phyloP scores from a whole-genome alignment of 331 rosid species.

The Malus hybrid region DNA sequence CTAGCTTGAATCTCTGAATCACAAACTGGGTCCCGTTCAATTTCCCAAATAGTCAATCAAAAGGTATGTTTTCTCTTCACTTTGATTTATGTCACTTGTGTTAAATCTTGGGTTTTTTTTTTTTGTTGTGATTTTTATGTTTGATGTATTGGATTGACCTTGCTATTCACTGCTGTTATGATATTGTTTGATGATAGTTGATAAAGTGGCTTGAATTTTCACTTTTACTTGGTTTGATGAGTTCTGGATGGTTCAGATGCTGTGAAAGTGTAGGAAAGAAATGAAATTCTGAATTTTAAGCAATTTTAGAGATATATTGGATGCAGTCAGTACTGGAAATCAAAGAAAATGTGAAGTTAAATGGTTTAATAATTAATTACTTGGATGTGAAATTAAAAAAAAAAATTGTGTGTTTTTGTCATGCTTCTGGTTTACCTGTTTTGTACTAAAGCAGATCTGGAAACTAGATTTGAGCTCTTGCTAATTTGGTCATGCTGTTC shows the following conservation, averaged over 20 bases:
- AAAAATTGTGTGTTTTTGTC: neutral
- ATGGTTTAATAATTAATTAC: neutral
- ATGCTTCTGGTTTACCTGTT: neutral
- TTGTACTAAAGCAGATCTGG: slow-evolving; percentile 2
- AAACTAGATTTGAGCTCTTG: neutral
- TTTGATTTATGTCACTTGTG: neutral
- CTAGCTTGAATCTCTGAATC: slow-evolving; percentile 14
- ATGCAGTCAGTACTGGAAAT: neutral
- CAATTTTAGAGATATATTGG: neutral
- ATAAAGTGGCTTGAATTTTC: neutral
- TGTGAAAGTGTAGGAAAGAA: neutral
- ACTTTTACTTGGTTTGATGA: neutral
- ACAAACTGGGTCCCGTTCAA: slow-evolving; percentile 4
- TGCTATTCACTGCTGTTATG: neutral
- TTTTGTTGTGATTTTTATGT: neutral
- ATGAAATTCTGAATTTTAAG: neutral
- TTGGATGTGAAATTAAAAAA: too few relatives aligned
- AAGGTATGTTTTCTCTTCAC: slow-evolving; percentile 21
- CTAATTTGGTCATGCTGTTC: neutral
- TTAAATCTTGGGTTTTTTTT: neutral
- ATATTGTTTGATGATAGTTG: neutral
- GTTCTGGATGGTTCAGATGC: neutral
- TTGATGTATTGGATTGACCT: neutral
- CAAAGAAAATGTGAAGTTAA: neutral
- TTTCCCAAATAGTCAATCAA: neutral